phyloP scores from a whole-genome alignment of 352 stramenopile species.

The Globisporangium spinosum region DNA sequence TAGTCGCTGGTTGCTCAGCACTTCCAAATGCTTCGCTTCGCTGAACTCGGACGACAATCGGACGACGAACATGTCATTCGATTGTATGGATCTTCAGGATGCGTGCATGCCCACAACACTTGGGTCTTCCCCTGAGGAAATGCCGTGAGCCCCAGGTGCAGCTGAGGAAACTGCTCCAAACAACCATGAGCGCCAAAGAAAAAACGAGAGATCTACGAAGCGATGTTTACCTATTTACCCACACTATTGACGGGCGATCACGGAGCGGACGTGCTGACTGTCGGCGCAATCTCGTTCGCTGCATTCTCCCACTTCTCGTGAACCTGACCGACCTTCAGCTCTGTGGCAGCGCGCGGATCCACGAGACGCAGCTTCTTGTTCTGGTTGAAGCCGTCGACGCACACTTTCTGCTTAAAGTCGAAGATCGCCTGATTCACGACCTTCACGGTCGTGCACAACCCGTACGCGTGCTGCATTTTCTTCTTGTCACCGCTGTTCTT shows the following conservation, averaged over 20 bases:
- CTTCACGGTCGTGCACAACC: constrained; percentile 77
- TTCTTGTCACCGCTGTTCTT: constrained; percentile 43
- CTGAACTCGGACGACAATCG: too few species aligned
- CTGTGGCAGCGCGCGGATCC: constrained; percentile 29
- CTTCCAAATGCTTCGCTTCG: too few species aligned
- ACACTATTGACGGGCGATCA: neutral
- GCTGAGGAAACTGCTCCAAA: neutral
- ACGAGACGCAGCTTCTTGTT: constrained; percentile 63
- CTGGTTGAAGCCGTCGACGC: constrained; percentile 58
- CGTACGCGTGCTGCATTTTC: constrained; percentile 59
- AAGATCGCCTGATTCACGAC: constrained; percentile 69
- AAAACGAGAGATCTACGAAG: constrained; percentile 1
- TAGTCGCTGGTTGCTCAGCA: too few species aligned
- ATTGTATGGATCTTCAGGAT: too few species aligned
- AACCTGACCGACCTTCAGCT: constrained; percentile 47
- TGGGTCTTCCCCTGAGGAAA: neutral
- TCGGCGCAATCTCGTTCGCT: constrained; percentile 20
- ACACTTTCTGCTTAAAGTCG: constrained; percentile 52
- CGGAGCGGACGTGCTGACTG: constrained; percentile 2
- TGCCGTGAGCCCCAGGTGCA: too few species aligned
- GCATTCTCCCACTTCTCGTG: constrained; percentile 40
- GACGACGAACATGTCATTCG: too few species aligned
- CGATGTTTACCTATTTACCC: neutral
- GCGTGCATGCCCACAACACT: too few species aligned
- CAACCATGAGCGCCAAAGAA: neutral